Evolutionary conservation across 1,284 basidiomycete genomes (phyloP).

Genomic region (Heterobasidion annosum): DNA sequence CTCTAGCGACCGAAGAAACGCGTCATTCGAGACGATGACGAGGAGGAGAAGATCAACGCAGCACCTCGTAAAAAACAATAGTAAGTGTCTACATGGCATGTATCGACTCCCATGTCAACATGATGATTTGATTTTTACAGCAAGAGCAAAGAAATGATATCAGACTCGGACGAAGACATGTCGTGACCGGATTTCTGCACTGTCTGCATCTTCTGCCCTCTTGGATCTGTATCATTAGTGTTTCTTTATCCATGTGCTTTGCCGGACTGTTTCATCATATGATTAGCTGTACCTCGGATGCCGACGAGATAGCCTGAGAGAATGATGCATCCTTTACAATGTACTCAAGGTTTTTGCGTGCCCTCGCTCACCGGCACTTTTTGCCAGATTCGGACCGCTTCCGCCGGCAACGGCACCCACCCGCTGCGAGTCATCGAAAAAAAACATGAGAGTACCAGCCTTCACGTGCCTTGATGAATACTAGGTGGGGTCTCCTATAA

Average conservation of each 20-base stretch:
- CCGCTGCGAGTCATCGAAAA: too few species aligned
- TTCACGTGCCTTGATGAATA: too few species aligned
- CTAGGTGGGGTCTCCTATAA: too few species aligned
- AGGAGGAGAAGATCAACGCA: conserved; percentile 44
- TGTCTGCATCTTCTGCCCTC: neutral
- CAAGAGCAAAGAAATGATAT: conserved; percentile 73
- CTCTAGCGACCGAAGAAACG: conserved; percentile 46
- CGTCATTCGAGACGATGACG: conserved; percentile 67
- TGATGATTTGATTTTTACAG: conserved; percentile 23
- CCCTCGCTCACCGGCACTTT: too few species aligned
- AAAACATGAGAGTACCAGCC: too few species aligned
- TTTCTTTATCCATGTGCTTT: neutral
- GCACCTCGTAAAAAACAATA: conserved; percentile 63
- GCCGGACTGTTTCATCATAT: neutral
- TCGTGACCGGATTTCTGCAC: conserved; percentile 19
- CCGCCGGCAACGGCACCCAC: too few species aligned
- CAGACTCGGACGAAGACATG: conserved; percentile 71
- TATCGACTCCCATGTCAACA: neutral
- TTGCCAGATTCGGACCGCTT: too few species aligned
- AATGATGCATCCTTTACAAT: too few species aligned
- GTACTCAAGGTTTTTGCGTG: too few species aligned
- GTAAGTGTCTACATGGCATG: conserved; percentile 33
- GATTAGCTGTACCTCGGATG: neutral
- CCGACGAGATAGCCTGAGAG: too few species aligned
- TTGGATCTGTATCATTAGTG: neutral